phyloP scores from a whole-genome alignment of 2,329 filamentous ascomycete species.

The Zasmidium cellare region DNA sequence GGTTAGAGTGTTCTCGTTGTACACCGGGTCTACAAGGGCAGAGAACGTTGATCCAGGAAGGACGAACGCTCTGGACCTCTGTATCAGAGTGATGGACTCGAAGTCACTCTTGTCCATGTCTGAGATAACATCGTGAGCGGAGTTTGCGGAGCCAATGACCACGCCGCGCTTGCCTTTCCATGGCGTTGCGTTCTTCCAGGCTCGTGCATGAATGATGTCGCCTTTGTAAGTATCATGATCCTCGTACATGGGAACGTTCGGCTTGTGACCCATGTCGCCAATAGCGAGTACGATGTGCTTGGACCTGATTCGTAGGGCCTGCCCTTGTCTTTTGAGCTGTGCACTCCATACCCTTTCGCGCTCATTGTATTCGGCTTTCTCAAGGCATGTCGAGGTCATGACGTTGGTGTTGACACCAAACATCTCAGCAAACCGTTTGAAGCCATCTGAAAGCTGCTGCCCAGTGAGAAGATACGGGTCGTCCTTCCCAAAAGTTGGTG shows the following conservation, averaged over 20 bases:
- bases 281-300: slow-evolving; percentile 35
- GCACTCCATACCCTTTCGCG: slow-evolving; percentile 37
- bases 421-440: slow-evolving; percentile 37
- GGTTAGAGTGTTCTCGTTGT: slow-evolving; percentile 16
- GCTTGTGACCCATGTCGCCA: slow-evolving; percentile 31
- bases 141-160: slow-evolving; percentile 49
- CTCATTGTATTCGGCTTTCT: slow-evolving; percentile 40
- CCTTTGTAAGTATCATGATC: slow-evolving; percentile 36
- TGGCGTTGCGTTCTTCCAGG: slow-evolving; percentile 34
- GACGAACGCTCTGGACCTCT: slow-evolving; percentile 37
- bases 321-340: slow-evolving; percentile 5
- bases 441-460: slow-evolving; percentile 23
- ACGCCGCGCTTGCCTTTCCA: slow-evolving; percentile 45
- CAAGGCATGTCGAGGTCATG: slow-evolving; percentile 40
- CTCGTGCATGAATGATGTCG: slow-evolving; percentile 35
- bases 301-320: slow-evolving; percentile 5
- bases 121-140: slow-evolving; percentile 48
- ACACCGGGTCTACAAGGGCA: slow-evolving; percentile 14
- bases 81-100: slow-evolving; percentile 44
- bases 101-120: slow-evolving; percentile 45
- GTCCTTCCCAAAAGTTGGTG: slow-evolving; percentile 8
- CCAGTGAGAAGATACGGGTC: slow-evolving; percentile 11
- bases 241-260: slow-evolving; percentile 12
- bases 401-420: slow-evolving; percentile 43
- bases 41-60: slow-evolving; percentile 27